Evolutionary conservation across 2,329 filamentous ascomycete species (phyloP).

Genomic region (Colletotrichum magnum): DNA sequence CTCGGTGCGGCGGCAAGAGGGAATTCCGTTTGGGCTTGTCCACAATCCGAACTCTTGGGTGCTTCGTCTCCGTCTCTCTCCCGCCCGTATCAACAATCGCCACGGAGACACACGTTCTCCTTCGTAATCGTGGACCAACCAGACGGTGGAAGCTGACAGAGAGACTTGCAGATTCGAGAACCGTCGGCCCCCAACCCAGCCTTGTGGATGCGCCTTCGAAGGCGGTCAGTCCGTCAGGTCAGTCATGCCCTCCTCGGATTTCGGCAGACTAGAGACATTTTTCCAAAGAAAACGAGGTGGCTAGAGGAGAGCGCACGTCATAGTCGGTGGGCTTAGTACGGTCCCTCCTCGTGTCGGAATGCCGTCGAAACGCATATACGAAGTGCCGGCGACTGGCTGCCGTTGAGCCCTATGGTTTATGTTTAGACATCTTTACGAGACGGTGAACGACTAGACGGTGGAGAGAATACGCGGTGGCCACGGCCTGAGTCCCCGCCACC

Average conservation of each 20-base stretch:
- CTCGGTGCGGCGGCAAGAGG: not conserved
- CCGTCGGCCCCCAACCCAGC: conserved; percentile 14
- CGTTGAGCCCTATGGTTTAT: conserved; percentile 17
- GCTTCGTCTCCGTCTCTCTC: not conserved
- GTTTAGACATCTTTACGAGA: conserved; percentile 3
- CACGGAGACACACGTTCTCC: not conserved
- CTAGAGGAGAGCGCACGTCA: conserved; percentile 20
- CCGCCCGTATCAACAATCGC: not conserved
- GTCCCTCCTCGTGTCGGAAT: conserved; percentile 24
- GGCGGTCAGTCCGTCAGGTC: not conserved
- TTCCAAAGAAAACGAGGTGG: not conserved
- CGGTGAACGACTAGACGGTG: not conserved
- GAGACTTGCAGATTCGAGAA: conserved; percentile 20
- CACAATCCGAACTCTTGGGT: conserved; percentile 19
- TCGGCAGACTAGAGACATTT: no score
- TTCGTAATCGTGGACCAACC: conserved; percentile 27
- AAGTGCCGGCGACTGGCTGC: conserved; percentile 20
- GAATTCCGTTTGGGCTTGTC: not conserved
- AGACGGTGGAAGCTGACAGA: conserved; percentile 16
- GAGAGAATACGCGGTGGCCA: not conserved
- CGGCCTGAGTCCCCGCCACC: no score
- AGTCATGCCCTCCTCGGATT: no score
- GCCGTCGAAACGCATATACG: conserved; percentile 37
- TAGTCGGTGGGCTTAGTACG: conserved; percentile 5
- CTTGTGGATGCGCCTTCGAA: conserved; percentile 5